These are phyloP conservation scores for Boletus fagicola DNA, from an alignment of 768 basidiomycete species.

Conservation along the genomic window DNA sequence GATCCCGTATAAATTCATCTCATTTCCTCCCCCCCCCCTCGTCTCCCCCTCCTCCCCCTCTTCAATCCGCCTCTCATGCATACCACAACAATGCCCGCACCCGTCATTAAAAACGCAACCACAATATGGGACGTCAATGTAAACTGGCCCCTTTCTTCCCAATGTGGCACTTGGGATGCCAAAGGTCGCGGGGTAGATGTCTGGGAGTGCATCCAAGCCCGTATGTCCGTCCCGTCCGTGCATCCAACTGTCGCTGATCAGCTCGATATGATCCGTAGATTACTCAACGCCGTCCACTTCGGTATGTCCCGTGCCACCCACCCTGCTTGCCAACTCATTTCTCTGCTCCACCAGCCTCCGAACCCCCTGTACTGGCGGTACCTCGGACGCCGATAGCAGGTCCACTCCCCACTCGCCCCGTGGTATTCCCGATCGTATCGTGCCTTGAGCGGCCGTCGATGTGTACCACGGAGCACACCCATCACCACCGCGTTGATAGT, in stretches of 20 bases:
- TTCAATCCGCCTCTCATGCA: constrained; percentile 12
- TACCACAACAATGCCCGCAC: constrained; percentile 23
- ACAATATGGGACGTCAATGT: constrained; percentile 69
- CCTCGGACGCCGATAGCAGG: constrained; percentile 41
- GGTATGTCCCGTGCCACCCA: constrained; percentile 21
- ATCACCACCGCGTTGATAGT: constrained; percentile 2
- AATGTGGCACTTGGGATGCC: constrained; percentile 72
- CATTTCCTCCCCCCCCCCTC: constrained; percentile 3
- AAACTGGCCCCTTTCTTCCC: constrained; percentile 61
- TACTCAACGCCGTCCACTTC: constrained; percentile 53
- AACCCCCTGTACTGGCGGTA: constrained; percentile 46
- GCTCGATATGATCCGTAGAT: constrained; percentile 39
- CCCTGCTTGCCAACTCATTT: constrained; percentile 1
- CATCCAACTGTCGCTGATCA: constrained; percentile 2
- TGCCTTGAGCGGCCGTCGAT: constrained; percentile 1
- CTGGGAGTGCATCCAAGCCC: constrained; percentile 71
- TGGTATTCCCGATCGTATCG: constrained; percentile 7
- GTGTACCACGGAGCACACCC: not conserved
- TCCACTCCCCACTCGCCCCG: not conserved
- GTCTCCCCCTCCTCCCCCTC: not conserved
- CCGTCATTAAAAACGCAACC: constrained; percentile 60
- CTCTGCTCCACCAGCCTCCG: constrained; percentile 36
- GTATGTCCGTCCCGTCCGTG: constrained; percentile 37
- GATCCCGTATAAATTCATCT: constrained; percentile 29
- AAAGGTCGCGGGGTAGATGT: constrained; percentile 66